Conservation (phyloP, 805 yeast species). For the Saccharomyces eubayanus region DNA sequence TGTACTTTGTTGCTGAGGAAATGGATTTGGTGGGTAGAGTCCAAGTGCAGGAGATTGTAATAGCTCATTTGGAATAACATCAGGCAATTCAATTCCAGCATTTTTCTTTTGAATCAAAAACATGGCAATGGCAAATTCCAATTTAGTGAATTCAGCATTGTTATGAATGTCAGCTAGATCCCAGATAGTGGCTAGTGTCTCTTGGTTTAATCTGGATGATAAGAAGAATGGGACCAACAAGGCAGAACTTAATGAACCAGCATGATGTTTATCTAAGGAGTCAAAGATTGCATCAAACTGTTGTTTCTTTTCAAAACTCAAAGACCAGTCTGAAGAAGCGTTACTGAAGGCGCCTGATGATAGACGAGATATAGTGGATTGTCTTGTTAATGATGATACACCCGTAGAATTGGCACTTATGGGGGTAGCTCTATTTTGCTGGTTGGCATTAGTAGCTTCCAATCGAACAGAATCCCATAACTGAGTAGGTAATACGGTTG, state of each 20-base stretch:
- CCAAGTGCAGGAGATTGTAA: conserved; percentile 33
- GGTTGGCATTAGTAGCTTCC: conserved; percentile 10
- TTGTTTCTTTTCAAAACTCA: conserved; percentile 57
- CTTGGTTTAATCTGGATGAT: conserved; percentile 80
- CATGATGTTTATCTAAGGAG: conserved; percentile 56
- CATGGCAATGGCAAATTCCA: conserved; percentile 90
- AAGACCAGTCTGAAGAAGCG: conserved; percentile 52
- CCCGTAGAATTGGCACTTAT: conserved; percentile 19
- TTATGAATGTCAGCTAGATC: conserved; percentile 86
- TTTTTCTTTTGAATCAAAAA: conserved; percentile 79
- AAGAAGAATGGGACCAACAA: conserved; percentile 84
- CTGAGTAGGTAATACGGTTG: conserved; percentile 37
- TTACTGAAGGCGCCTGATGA: conserved; percentile 30
- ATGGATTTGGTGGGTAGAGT: conserved; percentile 13
- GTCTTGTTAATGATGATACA: conserved; percentile 27
- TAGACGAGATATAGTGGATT: conserved; percentile 28
- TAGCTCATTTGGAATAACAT: conserved; percentile 62
- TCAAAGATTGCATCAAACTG: conserved; percentile 78
- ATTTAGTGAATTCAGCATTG: conserved; percentile 67
- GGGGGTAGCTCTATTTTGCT: conserved; percentile 10
- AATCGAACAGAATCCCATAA: conserved; percentile 33
- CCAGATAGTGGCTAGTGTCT: conserved; percentile 84
- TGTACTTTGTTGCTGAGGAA: conserved; percentile 6
- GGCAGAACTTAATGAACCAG: conserved; percentile 61
- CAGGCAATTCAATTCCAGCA: conserved; percentile 72